phyloP scores from a whole-genome alignment of 2,329 filamentous ascomycete species.

The Venturia aucupariae region DNA sequence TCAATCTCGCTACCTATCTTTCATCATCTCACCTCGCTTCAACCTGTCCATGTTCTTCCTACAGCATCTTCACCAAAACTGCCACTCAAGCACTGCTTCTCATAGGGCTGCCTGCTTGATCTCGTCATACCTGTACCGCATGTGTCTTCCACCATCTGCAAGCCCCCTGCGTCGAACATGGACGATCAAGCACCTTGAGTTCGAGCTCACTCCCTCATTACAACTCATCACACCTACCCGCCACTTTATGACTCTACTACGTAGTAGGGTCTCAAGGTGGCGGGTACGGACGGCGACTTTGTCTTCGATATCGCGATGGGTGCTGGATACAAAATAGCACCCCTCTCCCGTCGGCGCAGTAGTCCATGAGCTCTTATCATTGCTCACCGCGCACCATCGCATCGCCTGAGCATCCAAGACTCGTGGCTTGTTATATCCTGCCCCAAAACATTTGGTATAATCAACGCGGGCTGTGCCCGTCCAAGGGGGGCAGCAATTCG shows the following conservation, averaged over 20 bases:
- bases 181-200: neutral
- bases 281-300: too few species aligned
- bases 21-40: neutral
- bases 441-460: too few species aligned
- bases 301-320: too few species aligned
- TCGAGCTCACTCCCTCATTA: neutral
- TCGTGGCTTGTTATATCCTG: neutral
- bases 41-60: too few species aligned
- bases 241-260: too few species aligned
- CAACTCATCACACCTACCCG: too few species aligned
- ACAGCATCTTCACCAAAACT: neutral
- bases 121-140: neutral
- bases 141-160: neutral
- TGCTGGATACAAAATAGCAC: neutral
- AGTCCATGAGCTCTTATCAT: neutral
- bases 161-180: neutral
- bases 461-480: neutral
- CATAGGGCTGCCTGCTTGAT: neutral
- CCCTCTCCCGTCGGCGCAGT: neutral
- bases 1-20: neutral
- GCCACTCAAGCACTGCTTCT: neutral
- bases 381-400: neutral
- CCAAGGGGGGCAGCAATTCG: neutral
- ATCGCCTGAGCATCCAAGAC: neutral
- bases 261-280: too few species aligned